Evolutionary conservation across 306 rosid genomes (phyloP), one percentile per base, ranked within the genome.

Genomic region (Rosa rugosa): DNA sequence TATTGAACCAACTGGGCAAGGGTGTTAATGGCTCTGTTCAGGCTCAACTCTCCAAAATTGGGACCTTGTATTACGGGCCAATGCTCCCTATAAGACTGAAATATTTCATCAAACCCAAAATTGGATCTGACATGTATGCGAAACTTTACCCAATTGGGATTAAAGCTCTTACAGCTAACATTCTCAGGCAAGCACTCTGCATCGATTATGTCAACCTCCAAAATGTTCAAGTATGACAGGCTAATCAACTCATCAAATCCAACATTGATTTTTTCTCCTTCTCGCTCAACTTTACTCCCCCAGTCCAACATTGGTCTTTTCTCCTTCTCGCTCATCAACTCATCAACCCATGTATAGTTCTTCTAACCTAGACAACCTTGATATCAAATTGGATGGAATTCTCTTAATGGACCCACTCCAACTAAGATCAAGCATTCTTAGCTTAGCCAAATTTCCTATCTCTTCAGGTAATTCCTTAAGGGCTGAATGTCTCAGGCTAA

Each of bases 41-140:
- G 59, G 10, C 1, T 3, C 23, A 53, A 5, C 0, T 0, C 4
- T 18, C 23, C 6, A 18, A 23, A 27, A 27, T 27, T 27, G 31
- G 31, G 31, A 27, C 31, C 31, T 49, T 49, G 6, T 49, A 18
- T 3, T 0, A 49, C 13, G 54, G 17, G 2, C 54, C 20, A 49
- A 27, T 27, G 31, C 31, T 27, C 31, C 31, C 31, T 27, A 1
- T 27, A 27, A 27, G 31, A 27, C 31, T 27, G 31, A 27, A 27
- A 27, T 27, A 27, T 27, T 27, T 27, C 31, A 27, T 27, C 31
- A 27, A 12, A 3, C 0, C 53, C 53, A 13, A 49, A 49, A 11
- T 27, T 27, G 31, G 31, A 27, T 27, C 31, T 1, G 20, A 13
- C 14, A 1, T 1, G 0, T 49, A 49, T 14, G 1, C 0, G 0